These are phyloP conservation scores for Boletus subcaerulescens DNA, from an alignment of 768 basidiomycete species.

Conservation along the genomic window DNA sequence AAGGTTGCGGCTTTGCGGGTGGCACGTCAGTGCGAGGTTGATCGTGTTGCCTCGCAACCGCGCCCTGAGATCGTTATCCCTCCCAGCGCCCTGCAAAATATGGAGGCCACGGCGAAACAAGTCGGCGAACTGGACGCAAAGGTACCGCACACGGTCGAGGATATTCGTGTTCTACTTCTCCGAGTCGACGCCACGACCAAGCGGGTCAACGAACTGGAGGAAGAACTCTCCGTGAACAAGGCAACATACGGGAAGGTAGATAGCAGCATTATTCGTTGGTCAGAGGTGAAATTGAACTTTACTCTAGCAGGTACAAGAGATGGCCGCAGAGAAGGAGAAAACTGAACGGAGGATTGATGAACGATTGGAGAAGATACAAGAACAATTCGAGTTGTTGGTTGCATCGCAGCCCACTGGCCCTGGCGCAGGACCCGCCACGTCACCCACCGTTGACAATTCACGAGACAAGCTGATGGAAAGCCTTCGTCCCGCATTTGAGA, in stretches of 20 bases:
- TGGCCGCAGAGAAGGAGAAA: conserved; percentile 13
- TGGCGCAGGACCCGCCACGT: neutral
- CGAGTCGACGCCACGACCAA: conserved; percentile 20
- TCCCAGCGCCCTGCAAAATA: conserved; percentile 6
- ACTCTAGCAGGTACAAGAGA: conserved; percentile 15
- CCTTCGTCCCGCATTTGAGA: conserved; percentile 20
- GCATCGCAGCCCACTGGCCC: conserved; percentile 4
- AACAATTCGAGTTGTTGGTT: conserved; percentile 16
- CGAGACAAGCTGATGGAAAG: conserved; percentile 17
- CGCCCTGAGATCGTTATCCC: conserved; percentile 23
- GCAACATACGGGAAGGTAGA: conserved; percentile 19
- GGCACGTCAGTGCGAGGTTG: conserved; percentile 22
- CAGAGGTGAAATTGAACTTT: conserved; percentile 1
- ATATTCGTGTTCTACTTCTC: conserved; percentile 26
- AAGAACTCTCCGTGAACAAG: conserved; percentile 19
- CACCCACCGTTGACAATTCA: neutral
- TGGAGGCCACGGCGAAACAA: conserved; percentile 17
- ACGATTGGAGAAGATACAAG: conserved; percentile 14
- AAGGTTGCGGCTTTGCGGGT: conserved; percentile 20
- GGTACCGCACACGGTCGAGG: conserved; percentile 23
- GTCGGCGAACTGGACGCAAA: conserved; percentile 21
- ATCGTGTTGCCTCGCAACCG: conserved; percentile 11
- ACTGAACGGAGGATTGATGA: conserved; percentile 12
- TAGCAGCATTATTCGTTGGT: neutral
- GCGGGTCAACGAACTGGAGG: conserved; percentile 20